Evolutionary conservation across 352 stramenopile species (phyloP).

Genomic region (Phytophthora ramorum): DNA sequence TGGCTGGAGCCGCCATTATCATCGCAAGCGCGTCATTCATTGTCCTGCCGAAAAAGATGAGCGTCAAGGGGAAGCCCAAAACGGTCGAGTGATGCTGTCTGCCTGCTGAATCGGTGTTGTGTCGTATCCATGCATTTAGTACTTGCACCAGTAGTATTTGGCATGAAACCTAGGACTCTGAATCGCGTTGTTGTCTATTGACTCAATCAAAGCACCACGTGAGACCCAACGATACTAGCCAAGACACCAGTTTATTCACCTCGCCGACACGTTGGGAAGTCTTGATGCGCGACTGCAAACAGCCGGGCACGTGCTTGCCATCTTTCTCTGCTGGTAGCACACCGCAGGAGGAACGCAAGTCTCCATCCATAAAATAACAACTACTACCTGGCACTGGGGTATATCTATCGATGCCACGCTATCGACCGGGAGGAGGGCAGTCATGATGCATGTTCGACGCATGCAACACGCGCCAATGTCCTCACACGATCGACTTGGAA

Average conservation of each 20-base stretch:
- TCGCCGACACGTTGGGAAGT: slow-evolving; percentile 12
- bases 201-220: background rate
- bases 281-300: slow-evolving; percentile 21
- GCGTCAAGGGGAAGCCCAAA: slow-evolving; percentile 16
- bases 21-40: slow-evolving; percentile 61
- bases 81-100: slow-evolving; percentile 20
- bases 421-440: background rate
- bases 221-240: slow-evolving; percentile 1
- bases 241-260: slow-evolving; percentile 21
- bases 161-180: background rate
- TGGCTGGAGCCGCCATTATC: slow-evolving; percentile 68
- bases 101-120: background rate
- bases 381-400: slow-evolving; percentile 23
- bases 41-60: slow-evolving; percentile 41
- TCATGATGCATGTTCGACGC: slow-evolving; percentile 27
- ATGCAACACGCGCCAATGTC: slow-evolving; percentile 13
- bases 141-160: background rate
- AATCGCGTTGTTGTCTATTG: background rate
- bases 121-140: slow-evolving; percentile 1
- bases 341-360: slow-evolving; percentile 1
- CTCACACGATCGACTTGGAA: slow-evolving; percentile 41
- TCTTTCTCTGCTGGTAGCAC: slow-evolving; percentile 1
- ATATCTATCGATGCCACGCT: slow-evolving; percentile 11
- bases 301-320: slow-evolving; percentile 25
- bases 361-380: slow-evolving; percentile 39